Evolutionary conservation across 306 rosid species (phyloP).

Genomic region (Cicer yamashitae): DNA sequence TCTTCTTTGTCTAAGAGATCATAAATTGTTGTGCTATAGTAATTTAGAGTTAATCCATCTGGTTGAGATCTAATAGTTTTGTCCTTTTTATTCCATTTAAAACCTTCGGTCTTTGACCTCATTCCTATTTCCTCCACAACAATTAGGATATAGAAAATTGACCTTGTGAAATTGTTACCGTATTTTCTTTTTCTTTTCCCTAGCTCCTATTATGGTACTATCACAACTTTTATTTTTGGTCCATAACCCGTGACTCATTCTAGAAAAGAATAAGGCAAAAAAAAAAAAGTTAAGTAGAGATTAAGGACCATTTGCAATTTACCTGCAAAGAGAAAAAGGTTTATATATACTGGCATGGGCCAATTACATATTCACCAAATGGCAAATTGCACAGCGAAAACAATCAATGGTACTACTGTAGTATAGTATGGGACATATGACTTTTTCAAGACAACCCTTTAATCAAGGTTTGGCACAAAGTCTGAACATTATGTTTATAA

Average conservation of each 20-base stretch:
- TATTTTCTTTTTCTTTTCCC: slow-evolving; percentile 14
- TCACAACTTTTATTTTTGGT: slow-evolving; percentile 38
- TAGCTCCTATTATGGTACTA: slow-evolving; percentile 38
- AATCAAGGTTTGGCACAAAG: slow-evolving; percentile 15
- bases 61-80: neutral
- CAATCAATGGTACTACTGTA: neutral
- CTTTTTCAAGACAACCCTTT: slow-evolving; percentile 31
- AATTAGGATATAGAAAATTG: slow-evolving; percentile 48
- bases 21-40: slow-evolving; percentile 44
- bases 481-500: neutral
- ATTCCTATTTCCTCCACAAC: slow-evolving; percentile 38
- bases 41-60: slow-evolving; percentile 37
- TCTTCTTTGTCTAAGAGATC: slow-evolving; percentile 33
- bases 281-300: slow-evolving; percentile 41
- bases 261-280: slow-evolving; percentile 44
- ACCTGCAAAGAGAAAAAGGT: slow-evolving; percentile 34
- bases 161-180: slow-evolving; percentile 43
- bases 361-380: slow-evolving; percentile 38
- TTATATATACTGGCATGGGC: slow-evolving; percentile 37
- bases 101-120: slow-evolving; percentile 33
- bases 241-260: slow-evolving; percentile 50
- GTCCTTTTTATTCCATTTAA: slow-evolving; percentile 32
- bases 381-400: slow-evolving; percentile 20
- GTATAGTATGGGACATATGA: slow-evolving; percentile 29
- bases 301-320: slow-evolving; percentile 51